phyloP scores from a whole-genome alignment of 2,329 filamentous ascomycete genomes.

The Zopfia rhizophila region DNA sequence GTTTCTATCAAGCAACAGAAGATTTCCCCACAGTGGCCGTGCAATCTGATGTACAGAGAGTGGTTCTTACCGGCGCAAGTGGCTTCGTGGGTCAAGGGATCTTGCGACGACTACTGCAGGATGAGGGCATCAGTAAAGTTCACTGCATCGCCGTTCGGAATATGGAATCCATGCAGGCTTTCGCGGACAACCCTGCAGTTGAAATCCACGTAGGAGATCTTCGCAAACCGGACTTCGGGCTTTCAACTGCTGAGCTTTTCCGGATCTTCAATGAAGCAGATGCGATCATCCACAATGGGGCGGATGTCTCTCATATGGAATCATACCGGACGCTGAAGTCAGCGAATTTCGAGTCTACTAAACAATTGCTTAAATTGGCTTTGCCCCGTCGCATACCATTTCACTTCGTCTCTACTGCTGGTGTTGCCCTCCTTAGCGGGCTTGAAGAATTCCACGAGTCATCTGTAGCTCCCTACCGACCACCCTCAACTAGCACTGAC shows the following conservation, averaged over 20 bases:
- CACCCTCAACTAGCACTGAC: conserved; percentile 38
- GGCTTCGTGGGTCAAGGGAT: conserved; percentile 16
- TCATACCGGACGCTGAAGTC: conserved; percentile 26
- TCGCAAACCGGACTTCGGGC: conserved; percentile 47
- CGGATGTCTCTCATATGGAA: conserved; percentile 30
- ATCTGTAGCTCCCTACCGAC: conserved; percentile 17
- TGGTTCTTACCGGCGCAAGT: conserved; percentile 20
- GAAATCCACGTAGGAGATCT: conserved; percentile 52
- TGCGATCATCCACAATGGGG: conserved; percentile 34
- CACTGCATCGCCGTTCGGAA: conserved; percentile 42
- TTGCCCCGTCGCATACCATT: conserved; percentile 20
- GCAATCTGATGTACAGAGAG: too few relatives aligned
- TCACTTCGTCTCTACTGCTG: conserved; percentile 28
- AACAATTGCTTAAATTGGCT: conserved; percentile 11
- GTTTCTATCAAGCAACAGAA: too few relatives aligned
- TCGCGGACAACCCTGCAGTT: too few relatives aligned
- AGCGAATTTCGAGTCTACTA: conserved; percentile 27
- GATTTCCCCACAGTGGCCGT: too few relatives aligned
- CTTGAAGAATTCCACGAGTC: not conserved
- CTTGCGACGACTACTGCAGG: not conserved
- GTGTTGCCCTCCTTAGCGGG: not conserved
- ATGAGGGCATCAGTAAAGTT: not conserved
- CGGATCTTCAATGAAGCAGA: conserved; percentile 45
- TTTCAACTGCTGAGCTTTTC: conserved; percentile 38
- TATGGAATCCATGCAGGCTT: too few relatives aligned